Conservation (phyloP, 345 rosid genomes). For the Euphorbia lathyris region DNA sequence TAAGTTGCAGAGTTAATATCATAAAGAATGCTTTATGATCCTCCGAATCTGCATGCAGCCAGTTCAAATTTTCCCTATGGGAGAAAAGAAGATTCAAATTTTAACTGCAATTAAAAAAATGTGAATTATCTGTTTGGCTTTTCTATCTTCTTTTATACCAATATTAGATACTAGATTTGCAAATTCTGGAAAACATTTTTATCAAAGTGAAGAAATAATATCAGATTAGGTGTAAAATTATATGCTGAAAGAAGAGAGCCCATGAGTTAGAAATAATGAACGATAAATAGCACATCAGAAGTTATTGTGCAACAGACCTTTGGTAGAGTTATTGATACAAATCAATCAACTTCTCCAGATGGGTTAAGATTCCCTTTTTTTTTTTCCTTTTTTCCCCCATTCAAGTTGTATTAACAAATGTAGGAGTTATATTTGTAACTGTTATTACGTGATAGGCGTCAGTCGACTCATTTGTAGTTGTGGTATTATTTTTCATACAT, state of each 20-base stretch:
- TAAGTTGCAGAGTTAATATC: not conserved
- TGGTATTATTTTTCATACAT: not conserved
- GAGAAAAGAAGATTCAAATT: too few relatives aligned
- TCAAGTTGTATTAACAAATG: too few relatives aligned
- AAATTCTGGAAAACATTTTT: too few relatives aligned
- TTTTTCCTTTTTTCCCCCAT: too few relatives aligned
- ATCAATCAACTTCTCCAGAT: too few relatives aligned
- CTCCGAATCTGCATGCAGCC: not conserved
- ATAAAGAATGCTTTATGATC: not conserved
- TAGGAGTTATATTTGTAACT: not conserved
- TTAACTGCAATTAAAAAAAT: too few relatives aligned
- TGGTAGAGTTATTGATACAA: not conserved
- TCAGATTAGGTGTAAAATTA: not conserved
- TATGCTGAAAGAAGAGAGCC: not conserved
- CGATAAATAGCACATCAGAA: not conserved
- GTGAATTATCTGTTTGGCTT: too few relatives aligned
- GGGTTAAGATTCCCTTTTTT: too few relatives aligned
- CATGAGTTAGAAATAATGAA: not conserved
- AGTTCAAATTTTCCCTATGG: not conserved
- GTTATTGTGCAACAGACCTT: not conserved
- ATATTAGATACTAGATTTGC: too few relatives aligned
- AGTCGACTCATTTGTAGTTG: not conserved
- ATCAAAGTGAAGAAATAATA: too few relatives aligned
- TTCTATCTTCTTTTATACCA: too few relatives aligned
- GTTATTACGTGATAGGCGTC: not conserved